Base-by-base conservation (phyloP, 2,329 filamentous ascomycete species). In the Neonectria magnoliae region DNA sequence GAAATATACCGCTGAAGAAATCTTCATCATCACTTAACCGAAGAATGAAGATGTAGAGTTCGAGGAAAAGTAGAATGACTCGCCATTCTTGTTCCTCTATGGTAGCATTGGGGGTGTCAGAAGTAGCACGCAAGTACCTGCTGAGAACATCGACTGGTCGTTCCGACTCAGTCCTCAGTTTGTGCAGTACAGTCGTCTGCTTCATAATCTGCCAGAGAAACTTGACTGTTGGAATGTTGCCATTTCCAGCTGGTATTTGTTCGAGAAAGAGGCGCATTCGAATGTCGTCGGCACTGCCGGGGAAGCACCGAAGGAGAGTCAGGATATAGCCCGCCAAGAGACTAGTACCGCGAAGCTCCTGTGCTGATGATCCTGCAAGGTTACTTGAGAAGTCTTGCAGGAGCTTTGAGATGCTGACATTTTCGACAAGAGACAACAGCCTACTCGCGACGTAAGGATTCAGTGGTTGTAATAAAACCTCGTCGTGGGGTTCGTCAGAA, bases 21-120 rank as follows among this genome's bases (percentile, higher is more conserved):
- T 99, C 96, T 70, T 98, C 95, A 68, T 99, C 96, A 71, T 99
- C 96, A 76, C 95, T 97, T 36, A 98, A 88, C 71, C 96, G 92
- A 13, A 98, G 83, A 2, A 98, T 89, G 76, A 98, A 98, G 2
- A 92, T 93, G 76, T 98, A 99, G 0, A 99, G 86, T 73, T 99
- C 96, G 6, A 99, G 85, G 75, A 99, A 98, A 0, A 99, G 85
- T 0, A 98, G 83, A 45, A 97, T 88, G 1, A 96, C 90, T 18
- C 91, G 90, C 96, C 96, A 99, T 75, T 98, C 93, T 70, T 79
- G 76, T 41, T 79, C 77, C 52, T 80, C 79, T 1, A 66, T 50
- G 4, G 63, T 68, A 20, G 67, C 69, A 2, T 64, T 66, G 4
- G 65, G 57, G 16, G 66, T 65, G 63, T 47, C 71, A 60, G 69